A percentile compares a stretch with the other conserved stretches of the same genome.
phyloP scores from a whole-genome alignment of 768 basidiomycete genomes.

The Russula griseocarnosa region DNA sequence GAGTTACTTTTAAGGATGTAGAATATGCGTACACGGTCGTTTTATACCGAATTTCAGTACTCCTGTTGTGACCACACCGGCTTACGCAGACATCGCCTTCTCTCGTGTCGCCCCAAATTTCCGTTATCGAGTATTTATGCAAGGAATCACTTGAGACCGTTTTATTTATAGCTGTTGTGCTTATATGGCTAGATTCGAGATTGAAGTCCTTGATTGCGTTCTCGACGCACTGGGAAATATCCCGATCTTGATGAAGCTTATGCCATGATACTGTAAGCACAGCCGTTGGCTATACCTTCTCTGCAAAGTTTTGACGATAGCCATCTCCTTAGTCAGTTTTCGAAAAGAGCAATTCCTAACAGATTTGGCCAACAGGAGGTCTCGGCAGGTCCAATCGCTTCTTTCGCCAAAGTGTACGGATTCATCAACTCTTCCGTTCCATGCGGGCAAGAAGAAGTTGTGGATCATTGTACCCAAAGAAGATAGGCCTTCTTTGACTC shows the following conservation, averaged over 20 bases:
- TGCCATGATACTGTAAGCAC: background rate
- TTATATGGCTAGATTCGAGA: slow-evolving; percentile 87
- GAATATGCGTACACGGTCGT: too few species aligned
- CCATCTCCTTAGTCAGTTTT: slow-evolving; percentile 95
- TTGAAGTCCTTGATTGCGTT: slow-evolving; percentile 95
- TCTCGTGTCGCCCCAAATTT: slow-evolving; percentile 99
- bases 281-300: slow-evolving; percentile 68
- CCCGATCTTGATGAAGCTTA: slow-evolving; percentile 18
- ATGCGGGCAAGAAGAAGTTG: slow-evolving; percentile 84
- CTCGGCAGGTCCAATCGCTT: slow-evolving; percentile 95
- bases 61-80: slow-evolving; percentile 97
- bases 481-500: slow-evolving; percentile 99
- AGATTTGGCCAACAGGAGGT: slow-evolving; percentile 91
- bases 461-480: slow-evolving; percentile 99
- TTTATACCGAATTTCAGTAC: slow-evolving; percentile 98
- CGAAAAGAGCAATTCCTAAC: slow-evolving; percentile 97
- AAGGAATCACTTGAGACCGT: slow-evolving; percentile 97
- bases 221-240: slow-evolving; percentile 81
- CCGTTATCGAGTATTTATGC: too few species aligned
- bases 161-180: slow-evolving; percentile 93
- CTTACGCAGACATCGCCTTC: slow-evolving; percentile 96
- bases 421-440: slow-evolving; percentile 95
- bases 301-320: slow-evolving; percentile 90
- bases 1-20: too few species aligned
- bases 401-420: slow-evolving; percentile 98